Conservation (phyloP, 768 basidiomycete species). For the Rhizopogon sp. region DNA sequence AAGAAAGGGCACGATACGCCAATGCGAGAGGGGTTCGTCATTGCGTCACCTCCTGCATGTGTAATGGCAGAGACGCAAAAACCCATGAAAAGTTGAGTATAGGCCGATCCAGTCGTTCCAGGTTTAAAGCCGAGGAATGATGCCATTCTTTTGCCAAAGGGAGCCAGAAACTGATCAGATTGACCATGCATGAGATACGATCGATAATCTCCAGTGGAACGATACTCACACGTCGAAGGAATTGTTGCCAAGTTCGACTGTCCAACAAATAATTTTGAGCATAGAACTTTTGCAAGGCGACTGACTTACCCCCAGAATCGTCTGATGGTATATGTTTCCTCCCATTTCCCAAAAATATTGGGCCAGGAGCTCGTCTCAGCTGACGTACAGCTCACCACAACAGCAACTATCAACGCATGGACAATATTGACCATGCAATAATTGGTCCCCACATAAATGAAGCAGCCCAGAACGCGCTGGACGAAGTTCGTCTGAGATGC, state of each 20-base stretch:
- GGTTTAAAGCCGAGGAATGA: slow-evolving; percentile 18
- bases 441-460: neutral
- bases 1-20: slow-evolving; percentile 17
- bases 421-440: neutral
- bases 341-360: slow-evolving; percentile 25
- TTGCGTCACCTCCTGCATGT: slow-evolving; percentile 29
- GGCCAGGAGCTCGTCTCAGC: slow-evolving; percentile 36
- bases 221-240: slow-evolving; percentile 29
- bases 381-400: slow-evolving; percentile 7
- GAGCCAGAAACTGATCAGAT: slow-evolving; percentile 18
- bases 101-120: slow-evolving; percentile 23
- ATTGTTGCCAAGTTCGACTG: slow-evolving; percentile 36
- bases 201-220: neutral
- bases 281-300: neutral
- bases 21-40: slow-evolving; percentile 11
- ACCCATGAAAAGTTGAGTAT: slow-evolving; percentile 30
- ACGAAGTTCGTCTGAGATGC: neutral
- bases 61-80: slow-evolving; percentile 31
- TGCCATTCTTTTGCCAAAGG: slow-evolving; percentile 22
- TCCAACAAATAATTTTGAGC: neutral
- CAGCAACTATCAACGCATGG: neutral
- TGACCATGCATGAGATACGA: neutral
- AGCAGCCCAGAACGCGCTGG: neutral
- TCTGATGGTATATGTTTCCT: slow-evolving; percentile 33
- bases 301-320: slow-evolving; percentile 36